Conservation (phyloP, 495 filamentous ascomycete species). For the Trichoderma asperelloides region DNA sequence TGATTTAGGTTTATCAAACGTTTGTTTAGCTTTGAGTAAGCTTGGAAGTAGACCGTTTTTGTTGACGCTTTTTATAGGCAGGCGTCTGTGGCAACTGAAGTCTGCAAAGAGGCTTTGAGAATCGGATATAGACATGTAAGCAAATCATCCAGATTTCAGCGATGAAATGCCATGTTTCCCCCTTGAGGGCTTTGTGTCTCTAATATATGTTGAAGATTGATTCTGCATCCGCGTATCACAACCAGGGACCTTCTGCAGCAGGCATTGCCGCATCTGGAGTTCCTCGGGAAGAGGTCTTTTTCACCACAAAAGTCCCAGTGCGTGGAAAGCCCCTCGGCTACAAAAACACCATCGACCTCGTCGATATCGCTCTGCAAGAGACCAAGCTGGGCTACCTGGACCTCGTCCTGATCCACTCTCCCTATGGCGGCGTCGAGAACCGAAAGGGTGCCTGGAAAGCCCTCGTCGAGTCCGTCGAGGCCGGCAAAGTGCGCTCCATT, state of each 20-base stretch:
- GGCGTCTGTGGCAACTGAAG: constrained; percentile 33
- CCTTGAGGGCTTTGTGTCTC: not conserved
- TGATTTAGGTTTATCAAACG: constrained; percentile 59
- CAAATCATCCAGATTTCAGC: not conserved
- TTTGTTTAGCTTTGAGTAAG: constrained; percentile 23
- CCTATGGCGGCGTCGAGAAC: constrained; percentile 46
- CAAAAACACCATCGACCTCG: constrained; percentile 47
- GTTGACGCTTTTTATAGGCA: constrained; percentile 14
- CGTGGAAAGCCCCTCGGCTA: constrained; percentile 33
- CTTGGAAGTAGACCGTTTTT: not conserved
- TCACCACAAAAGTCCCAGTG: constrained; percentile 55
- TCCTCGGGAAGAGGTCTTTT: constrained; percentile 53
- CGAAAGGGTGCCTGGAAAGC: constrained; percentile 59
- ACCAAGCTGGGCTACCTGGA: constrained; percentile 55
- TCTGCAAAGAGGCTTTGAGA: constrained; percentile 50
- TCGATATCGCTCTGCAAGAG: constrained; percentile 42
- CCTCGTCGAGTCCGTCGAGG: constrained; percentile 49
- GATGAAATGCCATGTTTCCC: not conserved
- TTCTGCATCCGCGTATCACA: constrained; percentile 56
- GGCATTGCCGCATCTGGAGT: constrained; percentile 44
- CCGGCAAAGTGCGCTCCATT: constrained; percentile 54
- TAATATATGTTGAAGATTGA: constrained; percentile 35
- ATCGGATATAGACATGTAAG: constrained; percentile 54
- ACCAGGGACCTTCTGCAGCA: constrained; percentile 55
- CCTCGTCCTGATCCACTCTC: constrained; percentile 53